Base-by-base conservation (phyloP, 2,329 filamentous ascomycete species). In the Exophiala sp. region DNA sequence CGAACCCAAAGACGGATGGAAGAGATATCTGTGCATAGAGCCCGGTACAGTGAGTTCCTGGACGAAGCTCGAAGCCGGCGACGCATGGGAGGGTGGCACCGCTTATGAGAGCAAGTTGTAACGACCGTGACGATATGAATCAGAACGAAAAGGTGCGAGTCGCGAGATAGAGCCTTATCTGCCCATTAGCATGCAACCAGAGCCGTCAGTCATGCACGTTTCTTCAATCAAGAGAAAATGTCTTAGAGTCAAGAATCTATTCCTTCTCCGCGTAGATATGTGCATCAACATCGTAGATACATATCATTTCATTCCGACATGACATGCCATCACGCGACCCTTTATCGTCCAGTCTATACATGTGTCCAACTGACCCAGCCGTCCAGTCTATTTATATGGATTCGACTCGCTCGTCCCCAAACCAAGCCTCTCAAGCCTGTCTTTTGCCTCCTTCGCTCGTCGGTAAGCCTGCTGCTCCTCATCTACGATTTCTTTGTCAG, bases 1-100 rank as follows among this genome's bases (percentile, higher is more conserved):
- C 69, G 82, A 81, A 54, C 94, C 94, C 46, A 88, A 95, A 67
- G 88, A 91, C 50, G 94, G 88, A 35, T 97, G 87, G 78, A 89
- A 89, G 78, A 83, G 90, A 55, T 96, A 97, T 89, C 77, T 99
- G 40, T 97, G 94, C 68, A 83, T 97, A 47, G 94, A 99, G 78
- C 88, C 92, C 2, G 94, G 94, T 10, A 81, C 85, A 8, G 92
- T 97, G 14, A 79, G 82, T 62, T 83, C 79, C 5, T 97, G 89
- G 89, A 86, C 87, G 73, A 88, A 84, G 63, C 76, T 97, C 62
- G 94, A 97, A 69, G 84, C 85, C 42, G 90, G 90, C 16, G 83
- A 85, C 62, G 79, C 80, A 2, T 87, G 83, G 73, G 83, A 86
- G 68, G 83, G 82, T 39, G 82, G 82, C 8, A 80, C 83, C 72